Conservation (phyloP, 208 protist species). For the Strigomonas culicis region DNA sequence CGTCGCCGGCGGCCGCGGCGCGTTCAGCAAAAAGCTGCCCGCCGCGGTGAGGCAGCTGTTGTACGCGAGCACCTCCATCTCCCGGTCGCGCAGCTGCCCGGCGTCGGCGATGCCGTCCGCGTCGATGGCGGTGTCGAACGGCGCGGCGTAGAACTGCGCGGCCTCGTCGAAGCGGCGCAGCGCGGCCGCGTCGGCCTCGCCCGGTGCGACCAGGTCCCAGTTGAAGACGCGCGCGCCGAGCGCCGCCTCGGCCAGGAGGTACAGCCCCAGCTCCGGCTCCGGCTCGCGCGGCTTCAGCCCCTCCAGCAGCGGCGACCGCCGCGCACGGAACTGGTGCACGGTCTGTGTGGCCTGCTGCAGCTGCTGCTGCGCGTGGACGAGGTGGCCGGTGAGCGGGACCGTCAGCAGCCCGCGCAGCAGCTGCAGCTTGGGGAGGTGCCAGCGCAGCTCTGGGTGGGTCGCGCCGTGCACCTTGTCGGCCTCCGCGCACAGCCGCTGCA, state of each 20-base stretch:
- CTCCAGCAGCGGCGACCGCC: slow-evolving; percentile 46
- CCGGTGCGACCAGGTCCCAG: slow-evolving; percentile 35
- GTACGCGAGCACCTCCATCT: slow-evolving; percentile 61
- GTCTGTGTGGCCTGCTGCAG: slow-evolving; percentile 48
- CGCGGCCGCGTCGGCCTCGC: slow-evolving; percentile 39
- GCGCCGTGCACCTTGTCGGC: slow-evolving; percentile 29
- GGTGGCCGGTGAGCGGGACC: slow-evolving; percentile 70
- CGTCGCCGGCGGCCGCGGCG: slow-evolving; percentile 31
- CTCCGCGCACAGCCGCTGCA: slow-evolving; percentile 33
- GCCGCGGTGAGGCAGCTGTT: slow-evolving; percentile 54
- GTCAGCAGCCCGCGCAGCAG: slow-evolving; percentile 65
- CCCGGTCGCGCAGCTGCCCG: slow-evolving; percentile 29
- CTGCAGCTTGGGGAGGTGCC: slow-evolving; percentile 68
- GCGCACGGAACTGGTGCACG: slow-evolving; percentile 40
- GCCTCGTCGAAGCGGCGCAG: slow-evolving; percentile 39
- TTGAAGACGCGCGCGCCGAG: slow-evolving; percentile 62
- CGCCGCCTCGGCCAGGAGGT: slow-evolving; percentile 61
- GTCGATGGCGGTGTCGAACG: slow-evolving; percentile 55
- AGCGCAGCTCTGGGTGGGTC: slow-evolving; percentile 37
- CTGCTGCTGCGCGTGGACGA: slow-evolving; percentile 37
- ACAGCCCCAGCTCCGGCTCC: slow-evolving; percentile 72
- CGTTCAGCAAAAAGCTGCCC: slow-evolving; percentile 65
- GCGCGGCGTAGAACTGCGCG: slow-evolving; percentile 60
- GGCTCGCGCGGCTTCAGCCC: slow-evolving; percentile 38
- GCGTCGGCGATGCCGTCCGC: slow-evolving; percentile 75